phyloP scores from a whole-genome alignment of 805 yeast species.

The Saccharomyces jurei region DNA sequence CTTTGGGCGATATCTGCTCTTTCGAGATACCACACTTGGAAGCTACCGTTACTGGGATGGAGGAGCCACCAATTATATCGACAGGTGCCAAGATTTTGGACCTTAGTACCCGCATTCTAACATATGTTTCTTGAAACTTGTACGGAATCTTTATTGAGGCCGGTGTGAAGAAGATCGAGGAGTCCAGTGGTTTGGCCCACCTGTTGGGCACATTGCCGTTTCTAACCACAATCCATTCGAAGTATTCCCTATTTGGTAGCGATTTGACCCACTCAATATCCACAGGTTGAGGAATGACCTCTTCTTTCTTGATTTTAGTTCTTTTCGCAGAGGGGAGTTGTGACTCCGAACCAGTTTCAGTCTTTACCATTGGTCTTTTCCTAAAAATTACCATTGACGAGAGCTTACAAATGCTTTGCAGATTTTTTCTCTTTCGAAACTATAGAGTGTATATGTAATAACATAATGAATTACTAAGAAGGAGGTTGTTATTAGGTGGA shows the following conservation, averaged over 20 bases:
- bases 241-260: constrained; percentile 21
- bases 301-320: constrained; percentile 2
- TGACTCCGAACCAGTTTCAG: constrained; percentile 1
- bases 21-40: constrained; percentile 23
- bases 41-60: constrained; percentile 37
- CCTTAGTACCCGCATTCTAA: constrained; percentile 61
- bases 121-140: constrained; percentile 50
- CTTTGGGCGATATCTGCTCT: constrained; percentile 26
- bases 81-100: constrained; percentile 67
- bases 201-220: constrained; percentile 22
- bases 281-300: constrained; percentile 1
- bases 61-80: constrained; percentile 80
- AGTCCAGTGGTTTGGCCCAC: constrained; percentile 14
- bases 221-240: constrained; percentile 17
- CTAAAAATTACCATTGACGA: background rate
- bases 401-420: background rate
- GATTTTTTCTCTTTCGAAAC: background rate
- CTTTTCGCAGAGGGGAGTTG: constrained; percentile 3
- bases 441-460: background rate
- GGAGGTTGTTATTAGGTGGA: background rate
- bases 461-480: background rate
- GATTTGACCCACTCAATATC: constrained; percentile 25
- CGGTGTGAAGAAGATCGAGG: constrained; percentile 1
- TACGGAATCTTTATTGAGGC: constrained; percentile 26
- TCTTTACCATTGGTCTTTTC: background rate